Conservation (phyloP, 176 grass and related monocot genomes). For the Carex kokanica region DNA sequence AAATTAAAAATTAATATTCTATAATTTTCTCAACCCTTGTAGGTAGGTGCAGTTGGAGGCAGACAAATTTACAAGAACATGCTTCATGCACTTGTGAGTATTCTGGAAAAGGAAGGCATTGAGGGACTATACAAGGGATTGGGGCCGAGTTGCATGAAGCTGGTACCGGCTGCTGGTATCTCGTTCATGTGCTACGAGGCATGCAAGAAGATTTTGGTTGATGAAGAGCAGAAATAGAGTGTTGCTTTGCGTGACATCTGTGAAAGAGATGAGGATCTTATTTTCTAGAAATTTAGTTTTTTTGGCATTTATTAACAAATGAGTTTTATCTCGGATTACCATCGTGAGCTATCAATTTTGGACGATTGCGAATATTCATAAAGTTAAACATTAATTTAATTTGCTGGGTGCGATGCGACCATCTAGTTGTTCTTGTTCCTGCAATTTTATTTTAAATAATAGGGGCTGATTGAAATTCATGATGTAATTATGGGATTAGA, state of each 20-base stretch:
- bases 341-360: constrained; percentile 36
- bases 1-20: background rate
- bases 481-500: background rate
- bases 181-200: constrained; percentile 99
- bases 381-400: constrained; percentile 30
- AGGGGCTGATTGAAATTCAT: background rate
- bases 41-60: constrained; percentile 75
- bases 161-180: constrained; percentile 91
- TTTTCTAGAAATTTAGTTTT: constrained; percentile 21
- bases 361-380: constrained; percentile 31
- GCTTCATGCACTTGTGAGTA: constrained; percentile 88
- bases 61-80: constrained; percentile 93
- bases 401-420: constrained; percentile 4
- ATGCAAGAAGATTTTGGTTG: constrained; percentile 89
- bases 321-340: constrained; percentile 21
- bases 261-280: background rate
- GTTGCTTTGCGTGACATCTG: background rate
- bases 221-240: constrained; percentile 43
- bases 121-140: constrained; percentile 82
- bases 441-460: constrained; percentile 13
- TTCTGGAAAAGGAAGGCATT: constrained; percentile 80
- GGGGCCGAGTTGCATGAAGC: constrained; percentile 94
- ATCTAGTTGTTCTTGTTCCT: constrained; percentile 21
- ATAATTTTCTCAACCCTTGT: constrained; percentile 26
- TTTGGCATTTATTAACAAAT: constrained; percentile 10